These are phyloP conservation scores for Sphagnum magellanicum DNA, from an alignment of 228 moss, liverwort and hornwort species.

Conservation along the genomic window DNA sequence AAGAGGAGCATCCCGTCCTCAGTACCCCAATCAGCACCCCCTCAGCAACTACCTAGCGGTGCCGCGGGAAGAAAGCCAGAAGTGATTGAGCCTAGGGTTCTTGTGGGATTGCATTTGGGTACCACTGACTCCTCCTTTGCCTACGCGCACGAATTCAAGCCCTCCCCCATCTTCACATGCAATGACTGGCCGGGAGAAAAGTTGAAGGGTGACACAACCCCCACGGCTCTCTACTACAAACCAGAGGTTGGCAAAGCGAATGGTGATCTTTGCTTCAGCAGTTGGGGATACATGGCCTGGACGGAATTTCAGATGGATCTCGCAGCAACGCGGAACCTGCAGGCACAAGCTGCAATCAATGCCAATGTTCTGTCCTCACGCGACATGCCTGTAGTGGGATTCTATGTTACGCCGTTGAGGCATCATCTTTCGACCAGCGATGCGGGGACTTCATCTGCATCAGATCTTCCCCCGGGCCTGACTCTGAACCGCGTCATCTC, in stretches of 20 bases:
- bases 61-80: no score
- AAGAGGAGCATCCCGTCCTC: no score
- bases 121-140: slow-evolving; percentile 44
- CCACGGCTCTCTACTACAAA: slow-evolving; percentile 39
- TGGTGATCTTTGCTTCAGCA: not conserved
- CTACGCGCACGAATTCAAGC: slow-evolving; percentile 20
- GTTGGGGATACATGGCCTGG: slow-evolving; percentile 37
- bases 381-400: slow-evolving; percentile 7
- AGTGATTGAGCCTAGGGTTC: slow-evolving; percentile 13
- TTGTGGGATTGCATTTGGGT: slow-evolving; percentile 46
- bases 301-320: slow-evolving; percentile 15
- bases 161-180: slow-evolving; percentile 7
- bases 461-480: slow-evolving; percentile 26
- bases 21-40: no score
- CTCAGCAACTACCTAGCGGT: no score
- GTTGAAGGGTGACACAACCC: slow-evolving; percentile 27
- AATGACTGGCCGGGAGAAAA: slow-evolving; percentile 12
- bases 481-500: slow-evolving; percentile 20
- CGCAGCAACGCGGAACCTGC: no score
- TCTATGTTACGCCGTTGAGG: slow-evolving; percentile 40
- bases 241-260: no score
- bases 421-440: slow-evolving; percentile 26
- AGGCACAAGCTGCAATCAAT: not conserved
- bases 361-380: slow-evolving; percentile 3
- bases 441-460: slow-evolving; percentile 7